Evolutionary conservation across 345 rosid species (phyloP).

Genomic region (Citrus trifoliata): DNA sequence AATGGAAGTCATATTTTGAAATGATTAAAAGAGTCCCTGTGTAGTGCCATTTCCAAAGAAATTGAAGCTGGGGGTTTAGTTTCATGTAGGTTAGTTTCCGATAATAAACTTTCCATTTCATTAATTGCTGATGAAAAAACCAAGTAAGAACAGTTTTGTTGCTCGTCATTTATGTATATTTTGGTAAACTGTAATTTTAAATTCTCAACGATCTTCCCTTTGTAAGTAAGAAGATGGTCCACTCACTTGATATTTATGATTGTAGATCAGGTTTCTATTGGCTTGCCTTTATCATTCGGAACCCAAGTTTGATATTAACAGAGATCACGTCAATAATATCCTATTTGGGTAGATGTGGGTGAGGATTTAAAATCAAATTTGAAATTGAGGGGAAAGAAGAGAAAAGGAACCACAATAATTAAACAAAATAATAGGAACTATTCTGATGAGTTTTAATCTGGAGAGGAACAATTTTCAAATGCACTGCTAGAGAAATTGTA

Average conservation of each 20-base stretch:
- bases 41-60: neutral
- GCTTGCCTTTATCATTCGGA: neutral
- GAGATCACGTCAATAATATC: neutral
- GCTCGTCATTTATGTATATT: too few species aligned
- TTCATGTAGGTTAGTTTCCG: neutral
- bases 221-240: neutral
- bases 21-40: neutral
- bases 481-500: too few species aligned
- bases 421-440: neutral
- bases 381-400: neutral
- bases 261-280: neutral
- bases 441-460: too few species aligned
- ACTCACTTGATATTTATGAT: neutral
- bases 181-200: too few species aligned
- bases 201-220: too few species aligned
- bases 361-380: neutral
- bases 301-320: neutral
- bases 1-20: neutral
- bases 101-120: neutral
- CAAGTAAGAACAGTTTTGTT: neutral
- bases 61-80: neutral
- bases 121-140: neutral
- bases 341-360: neutral
- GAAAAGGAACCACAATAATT: neutral
- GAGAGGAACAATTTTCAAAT: too few species aligned